These are phyloP conservation scores for Diversispora epigaea DNA, from an alignment of 192 early-diverging fungal genomes.

Conservation along the genomic window DNA sequence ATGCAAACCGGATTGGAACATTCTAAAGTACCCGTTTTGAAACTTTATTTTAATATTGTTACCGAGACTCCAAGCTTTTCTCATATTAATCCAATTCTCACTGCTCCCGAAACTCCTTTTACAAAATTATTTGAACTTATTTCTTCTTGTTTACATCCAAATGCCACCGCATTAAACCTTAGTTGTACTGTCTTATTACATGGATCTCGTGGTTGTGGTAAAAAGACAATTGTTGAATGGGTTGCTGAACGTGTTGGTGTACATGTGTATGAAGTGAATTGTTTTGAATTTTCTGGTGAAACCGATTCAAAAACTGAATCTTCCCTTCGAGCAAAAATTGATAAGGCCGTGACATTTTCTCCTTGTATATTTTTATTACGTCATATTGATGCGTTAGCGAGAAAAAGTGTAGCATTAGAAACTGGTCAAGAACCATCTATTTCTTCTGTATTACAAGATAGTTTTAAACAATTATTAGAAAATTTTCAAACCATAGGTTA, in stretches of 20 bases:
- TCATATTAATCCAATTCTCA: conserved; percentile 36
- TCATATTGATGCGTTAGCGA: conserved; percentile 75
- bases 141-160: conserved; percentile 71
- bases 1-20: conserved; percentile 64
- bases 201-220: conserved; percentile 83
- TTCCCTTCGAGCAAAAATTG: conserved; percentile 69
- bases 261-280: conserved; percentile 76
- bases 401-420: conserved; percentile 56
- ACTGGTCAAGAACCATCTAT: conserved; percentile 58
- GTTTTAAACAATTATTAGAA: conserved; percentile 50
- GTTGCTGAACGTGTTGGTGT: conserved; percentile 74
- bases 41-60: conserved; percentile 33
- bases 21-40: conserved; percentile 53
- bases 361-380: conserved; percentile 85
- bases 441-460: conserved; percentile 58
- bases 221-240: conserved; percentile 64
- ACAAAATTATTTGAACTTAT: conserved; percentile 58
- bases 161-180: conserved; percentile 64
- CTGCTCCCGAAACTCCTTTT: conserved; percentile 40
- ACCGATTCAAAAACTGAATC: conserved; percentile 79
- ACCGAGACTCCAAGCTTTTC: conserved; percentile 38
- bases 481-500: conserved; percentile 54
- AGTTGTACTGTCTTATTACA: conserved; percentile 72
- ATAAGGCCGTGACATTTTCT: conserved; percentile 71
- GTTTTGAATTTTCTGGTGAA: conserved; percentile 77